Conservation (phyloP, 192 early-diverging fungal species). For the Haplosporangium gracile region DNA sequence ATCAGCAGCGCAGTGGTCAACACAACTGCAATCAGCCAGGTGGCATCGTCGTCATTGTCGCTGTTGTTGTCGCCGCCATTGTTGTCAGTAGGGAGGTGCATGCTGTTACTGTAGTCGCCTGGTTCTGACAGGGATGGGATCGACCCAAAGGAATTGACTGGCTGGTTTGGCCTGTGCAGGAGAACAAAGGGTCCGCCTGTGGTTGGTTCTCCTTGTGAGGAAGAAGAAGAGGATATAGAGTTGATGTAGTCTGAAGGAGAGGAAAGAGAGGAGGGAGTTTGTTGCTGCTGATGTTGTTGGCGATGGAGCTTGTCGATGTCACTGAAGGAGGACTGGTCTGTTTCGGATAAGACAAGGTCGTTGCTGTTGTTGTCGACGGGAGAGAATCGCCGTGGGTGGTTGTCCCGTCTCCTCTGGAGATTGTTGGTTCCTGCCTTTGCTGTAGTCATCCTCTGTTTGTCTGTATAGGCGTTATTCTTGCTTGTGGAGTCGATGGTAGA, state of each 20-base stretch:
- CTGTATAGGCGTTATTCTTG: too few species aligned
- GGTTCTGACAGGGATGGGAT: neutral
- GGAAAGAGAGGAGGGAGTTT: neutral
- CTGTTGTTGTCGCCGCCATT: neutral
- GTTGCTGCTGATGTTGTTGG: neutral
- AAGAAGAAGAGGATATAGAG: neutral
- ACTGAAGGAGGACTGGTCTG: neutral
- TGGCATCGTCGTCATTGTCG: constrained; percentile 35
- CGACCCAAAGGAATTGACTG: neutral
- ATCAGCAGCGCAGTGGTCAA: constrained; percentile 37
- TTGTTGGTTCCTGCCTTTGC: neutral
- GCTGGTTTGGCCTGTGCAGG: neutral
- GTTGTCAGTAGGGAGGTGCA: constrained; percentile 3
- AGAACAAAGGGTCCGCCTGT: neutral
- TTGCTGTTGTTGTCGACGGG: neutral
- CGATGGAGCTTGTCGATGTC: neutral
- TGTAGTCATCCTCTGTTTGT: neutral
- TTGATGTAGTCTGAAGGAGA: neutral
- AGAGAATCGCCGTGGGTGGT: neutral
- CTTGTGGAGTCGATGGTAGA: too few species aligned
- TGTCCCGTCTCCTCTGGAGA: neutral
- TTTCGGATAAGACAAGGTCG: neutral
- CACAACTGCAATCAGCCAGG: constrained; percentile 34
- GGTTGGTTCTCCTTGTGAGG: neutral
- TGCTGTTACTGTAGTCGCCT: neutral